Evolutionary conservation across 495 filamentous ascomycete genomes (phyloP).

Genomic region (Daldinia decipiens): DNA sequence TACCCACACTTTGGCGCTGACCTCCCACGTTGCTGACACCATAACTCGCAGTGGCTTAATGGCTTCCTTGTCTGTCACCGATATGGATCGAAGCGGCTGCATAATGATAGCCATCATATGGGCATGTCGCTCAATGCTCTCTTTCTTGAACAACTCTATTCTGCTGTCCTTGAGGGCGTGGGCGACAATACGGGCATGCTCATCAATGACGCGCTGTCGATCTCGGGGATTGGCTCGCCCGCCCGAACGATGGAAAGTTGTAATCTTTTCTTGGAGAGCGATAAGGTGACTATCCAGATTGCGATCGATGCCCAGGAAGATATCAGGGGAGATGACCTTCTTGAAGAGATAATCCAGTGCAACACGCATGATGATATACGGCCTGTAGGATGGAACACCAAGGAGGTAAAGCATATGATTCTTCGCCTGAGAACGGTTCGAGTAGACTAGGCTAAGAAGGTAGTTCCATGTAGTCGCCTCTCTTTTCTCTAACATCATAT

Average conservation of each 20-base stretch:
- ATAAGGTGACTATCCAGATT: conserved; percentile 17
- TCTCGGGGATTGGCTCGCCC: neutral
- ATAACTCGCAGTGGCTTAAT: conserved; percentile 32
- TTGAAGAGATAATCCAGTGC: conserved; percentile 30
- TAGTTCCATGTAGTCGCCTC: conserved; percentile 32
- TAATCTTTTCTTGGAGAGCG: conserved; percentile 21
- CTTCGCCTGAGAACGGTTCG: neutral
- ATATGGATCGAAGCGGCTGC: conserved; percentile 31
- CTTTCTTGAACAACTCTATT: conserved; percentile 17
- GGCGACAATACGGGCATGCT: conserved; percentile 39
- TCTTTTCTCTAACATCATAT: conserved; percentile 5
- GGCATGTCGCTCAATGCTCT: conserved; percentile 33
- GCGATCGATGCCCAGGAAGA: conserved; percentile 27
- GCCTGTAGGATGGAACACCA: conserved; percentile 7
- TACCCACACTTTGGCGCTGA: conserved; percentile 48
- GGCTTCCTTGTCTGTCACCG: conserved; percentile 19
- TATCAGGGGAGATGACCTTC: conserved; percentile 30
- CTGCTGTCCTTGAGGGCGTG: conserved; percentile 9
- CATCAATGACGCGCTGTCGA: conserved; percentile 39
- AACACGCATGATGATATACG: conserved; percentile 29
- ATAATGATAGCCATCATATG: conserved; percentile 35
- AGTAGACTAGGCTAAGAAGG: conserved; percentile 11
- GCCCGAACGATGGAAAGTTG: neutral
- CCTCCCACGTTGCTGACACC: conserved; percentile 42
- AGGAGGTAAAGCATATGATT: conserved; percentile 24